These are phyloP conservation scores for Cutaneotrichosporon spelunceum DNA, from an alignment of 1,284 basidiomycete genomes.

Conservation along the genomic window DNA sequence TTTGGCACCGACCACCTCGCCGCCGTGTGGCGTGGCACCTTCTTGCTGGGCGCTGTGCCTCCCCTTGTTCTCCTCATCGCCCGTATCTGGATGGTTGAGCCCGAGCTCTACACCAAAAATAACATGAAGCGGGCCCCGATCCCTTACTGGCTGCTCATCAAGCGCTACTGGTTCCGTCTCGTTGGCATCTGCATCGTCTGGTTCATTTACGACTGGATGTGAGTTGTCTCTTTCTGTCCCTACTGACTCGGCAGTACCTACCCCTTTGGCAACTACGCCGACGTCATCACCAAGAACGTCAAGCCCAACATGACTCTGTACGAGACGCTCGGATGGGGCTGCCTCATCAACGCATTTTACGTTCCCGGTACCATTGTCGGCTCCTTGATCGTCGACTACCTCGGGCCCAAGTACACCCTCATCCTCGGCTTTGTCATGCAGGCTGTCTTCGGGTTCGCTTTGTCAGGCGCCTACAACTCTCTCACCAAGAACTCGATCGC, in stretches of 20 bases:
- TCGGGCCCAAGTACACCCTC: constrained; percentile 62
- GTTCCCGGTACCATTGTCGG: constrained; percentile 41
- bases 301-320: constrained; percentile 34
- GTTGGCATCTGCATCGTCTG: constrained; percentile 47
- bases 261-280: constrained; percentile 79
- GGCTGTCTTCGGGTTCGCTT: constrained; percentile 76
- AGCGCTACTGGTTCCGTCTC: constrained; percentile 60
- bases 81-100: constrained; percentile 79
- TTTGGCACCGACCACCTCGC: constrained; percentile 70
- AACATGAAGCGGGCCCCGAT: constrained; percentile 65
- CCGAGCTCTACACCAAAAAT: constrained; percentile 51
- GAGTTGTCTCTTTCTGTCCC: too few relatives aligned
- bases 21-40: constrained; percentile 80
- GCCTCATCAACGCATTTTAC: constrained; percentile 55
- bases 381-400: constrained; percentile 39
- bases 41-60: constrained; percentile 82
- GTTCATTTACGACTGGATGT: constrained; percentile 66
- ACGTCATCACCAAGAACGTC: constrained; percentile 54
- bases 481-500: constrained; percentile 52
- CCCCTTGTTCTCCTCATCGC: constrained; percentile 75
- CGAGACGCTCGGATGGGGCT: constrained; percentile 46
- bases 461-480: constrained; percentile 70
- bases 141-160: constrained; percentile 69
- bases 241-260: constrained; percentile 37
- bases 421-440: constrained; percentile 68